phyloP scores from a whole-genome alignment of 208 protist species.

The Tritrichomonas foetus region DNA sequence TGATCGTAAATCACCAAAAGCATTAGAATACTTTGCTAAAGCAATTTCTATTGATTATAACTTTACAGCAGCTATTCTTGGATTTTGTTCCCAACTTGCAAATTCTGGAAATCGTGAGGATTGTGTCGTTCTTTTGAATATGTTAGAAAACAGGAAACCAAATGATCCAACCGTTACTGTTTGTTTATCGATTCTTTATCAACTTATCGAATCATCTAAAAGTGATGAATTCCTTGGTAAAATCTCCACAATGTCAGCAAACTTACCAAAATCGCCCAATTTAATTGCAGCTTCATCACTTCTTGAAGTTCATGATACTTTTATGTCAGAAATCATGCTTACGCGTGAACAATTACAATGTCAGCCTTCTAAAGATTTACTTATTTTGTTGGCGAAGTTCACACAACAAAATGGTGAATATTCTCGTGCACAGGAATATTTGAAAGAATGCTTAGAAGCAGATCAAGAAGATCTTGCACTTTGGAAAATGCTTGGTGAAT shows the following conservation, averaged over 20 bases:
- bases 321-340: background rate
- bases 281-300: background rate
- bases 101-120: background rate
- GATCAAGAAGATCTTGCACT: background rate
- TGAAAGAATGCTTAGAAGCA: background rate
- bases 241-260: background rate
- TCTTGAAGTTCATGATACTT: background rate
- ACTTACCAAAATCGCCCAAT: background rate
- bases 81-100: background rate
- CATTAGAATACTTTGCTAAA: conserved; percentile 2
- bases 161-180: conserved; percentile 29
- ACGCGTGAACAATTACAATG: background rate
- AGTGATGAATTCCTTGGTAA: conserved; percentile 34
- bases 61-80: conserved; percentile 19
- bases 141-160: background rate
- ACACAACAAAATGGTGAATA: background rate
- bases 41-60: conserved; percentile 31
- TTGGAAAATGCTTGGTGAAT: background rate
- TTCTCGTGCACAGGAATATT: background rate
- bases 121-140: background rate
- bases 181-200: background rate
- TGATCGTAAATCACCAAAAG: background rate
- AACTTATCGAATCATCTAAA: background rate
- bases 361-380: background rate
- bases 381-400: background rate